These are phyloP conservation scores for Polygonum maritimum DNA, from an alignment of 148 eudicot species.

Conservation along the genomic window DNA sequence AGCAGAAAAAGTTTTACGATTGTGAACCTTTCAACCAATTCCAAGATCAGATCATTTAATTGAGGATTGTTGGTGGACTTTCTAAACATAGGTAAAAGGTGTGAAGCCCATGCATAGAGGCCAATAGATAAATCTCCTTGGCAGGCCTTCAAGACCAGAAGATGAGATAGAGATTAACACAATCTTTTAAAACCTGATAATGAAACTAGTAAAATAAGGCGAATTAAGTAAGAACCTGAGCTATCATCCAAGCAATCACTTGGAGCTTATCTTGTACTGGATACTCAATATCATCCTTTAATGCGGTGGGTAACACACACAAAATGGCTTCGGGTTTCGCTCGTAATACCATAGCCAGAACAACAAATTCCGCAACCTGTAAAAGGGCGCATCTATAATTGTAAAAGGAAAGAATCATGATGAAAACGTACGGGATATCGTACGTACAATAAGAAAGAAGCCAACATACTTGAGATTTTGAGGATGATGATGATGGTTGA, in stretches of 20 bases:
- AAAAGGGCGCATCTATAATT: neutral
- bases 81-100: constrained; percentile 50
- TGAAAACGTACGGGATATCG: neutral
- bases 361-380: constrained; percentile 63
- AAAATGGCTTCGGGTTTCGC: constrained; percentile 72
- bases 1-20: neutral
- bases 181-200: neutral
- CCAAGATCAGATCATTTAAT: constrained; percentile 64
- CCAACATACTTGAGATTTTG: constrained; percentile 53
- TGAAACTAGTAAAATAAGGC: neutral
- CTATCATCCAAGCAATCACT: constrained; percentile 56
- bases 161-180: neutral
- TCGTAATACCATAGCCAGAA: constrained; percentile 16
- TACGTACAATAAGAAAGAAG: too few relatives aligned
- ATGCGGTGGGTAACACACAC: constrained; percentile 31
- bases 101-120: constrained; percentile 60
- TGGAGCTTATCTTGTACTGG: constrained; percentile 81
- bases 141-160: constrained; percentile 35
- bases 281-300: constrained; percentile 53
- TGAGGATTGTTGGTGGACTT: constrained; percentile 62
- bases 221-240: constrained; percentile 34
- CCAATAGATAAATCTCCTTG: constrained; percentile 72
- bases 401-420: neutral
- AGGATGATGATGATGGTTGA: constrained; percentile 38
- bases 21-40: constrained; percentile 55